These are phyloP conservation scores for Candida nitratophila DNA, from an alignment of 805 yeast genomes.

Conservation along the genomic window DNA sequence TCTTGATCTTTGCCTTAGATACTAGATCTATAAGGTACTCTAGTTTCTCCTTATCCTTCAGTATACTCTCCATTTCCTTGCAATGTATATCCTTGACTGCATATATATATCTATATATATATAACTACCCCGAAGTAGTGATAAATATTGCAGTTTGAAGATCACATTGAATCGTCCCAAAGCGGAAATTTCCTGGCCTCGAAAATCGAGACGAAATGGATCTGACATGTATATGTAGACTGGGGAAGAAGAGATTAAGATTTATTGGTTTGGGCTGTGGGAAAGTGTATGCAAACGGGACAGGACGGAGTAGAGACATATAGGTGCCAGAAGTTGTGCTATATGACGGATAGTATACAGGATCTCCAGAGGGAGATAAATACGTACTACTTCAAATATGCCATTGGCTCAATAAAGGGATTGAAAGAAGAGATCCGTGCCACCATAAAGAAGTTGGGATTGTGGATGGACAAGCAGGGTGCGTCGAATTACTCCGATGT, in stretches of 20 bases:
- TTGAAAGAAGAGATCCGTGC: background rate
- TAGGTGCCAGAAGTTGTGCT: too few relatives aligned
- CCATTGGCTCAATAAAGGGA: background rate
- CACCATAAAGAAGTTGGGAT: background rate
- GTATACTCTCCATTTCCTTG: background rate
- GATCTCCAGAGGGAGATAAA: background rate
- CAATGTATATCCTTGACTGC: background rate
- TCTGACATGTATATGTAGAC: too few relatives aligned
- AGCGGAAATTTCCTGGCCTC: background rate
- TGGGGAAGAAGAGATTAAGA: too few relatives aligned
- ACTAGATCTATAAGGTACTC: constrained; percentile 2
- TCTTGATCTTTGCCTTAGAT: background rate
- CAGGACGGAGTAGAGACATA: too few relatives aligned
- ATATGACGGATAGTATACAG: background rate
- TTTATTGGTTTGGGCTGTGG: too few relatives aligned
- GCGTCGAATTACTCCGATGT: too few relatives aligned
- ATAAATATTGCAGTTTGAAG: too few relatives aligned
- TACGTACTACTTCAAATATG: background rate
- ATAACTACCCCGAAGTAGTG: too few relatives aligned
- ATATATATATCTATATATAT: too few relatives aligned
- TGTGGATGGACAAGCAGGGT: background rate
- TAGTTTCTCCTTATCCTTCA: background rate
- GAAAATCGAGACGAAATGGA: too few relatives aligned
- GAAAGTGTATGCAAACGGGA: too few relatives aligned
- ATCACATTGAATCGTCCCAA: background rate